These are phyloP conservation scores for Amylostereum areolatum DNA, from an alignment of 1,284 basidiomycete species.

Conservation along the genomic window DNA sequence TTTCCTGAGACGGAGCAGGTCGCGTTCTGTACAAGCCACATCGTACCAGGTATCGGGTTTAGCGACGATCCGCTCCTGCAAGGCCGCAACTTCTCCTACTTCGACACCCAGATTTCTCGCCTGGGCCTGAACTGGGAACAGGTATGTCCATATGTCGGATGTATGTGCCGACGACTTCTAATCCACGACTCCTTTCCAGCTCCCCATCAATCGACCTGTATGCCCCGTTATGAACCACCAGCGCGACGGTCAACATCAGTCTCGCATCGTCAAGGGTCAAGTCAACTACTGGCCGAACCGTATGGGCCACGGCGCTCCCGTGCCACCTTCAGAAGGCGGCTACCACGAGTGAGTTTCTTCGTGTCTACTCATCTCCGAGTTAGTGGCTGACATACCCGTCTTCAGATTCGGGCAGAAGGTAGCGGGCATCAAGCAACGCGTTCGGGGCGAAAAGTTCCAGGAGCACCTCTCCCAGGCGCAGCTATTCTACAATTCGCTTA, in stretches of 20 bases:
- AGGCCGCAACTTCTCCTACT: constrained; percentile 80
- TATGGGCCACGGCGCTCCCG: constrained; percentile 44
- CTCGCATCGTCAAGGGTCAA: constrained; percentile 52
- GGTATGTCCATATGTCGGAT: constrained; percentile 23
- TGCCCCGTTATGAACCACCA: constrained; percentile 76
- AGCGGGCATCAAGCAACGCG: constrained; percentile 61
- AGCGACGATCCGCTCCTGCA: constrained; percentile 81
- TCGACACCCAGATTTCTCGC: constrained; percentile 73
- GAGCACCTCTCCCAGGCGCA: constrained; percentile 69
- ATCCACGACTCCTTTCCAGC: constrained; percentile 21
- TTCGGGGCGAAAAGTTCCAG: constrained; percentile 66
- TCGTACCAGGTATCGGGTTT: constrained; percentile 78
- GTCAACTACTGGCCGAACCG: constrained; percentile 79
- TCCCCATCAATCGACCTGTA: constrained; percentile 79
- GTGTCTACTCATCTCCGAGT: constrained; percentile 15
- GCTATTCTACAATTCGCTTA: constrained; percentile 77
- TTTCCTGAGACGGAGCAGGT: constrained; percentile 82
- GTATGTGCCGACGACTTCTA: not conserved
- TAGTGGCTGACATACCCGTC: not conserved
- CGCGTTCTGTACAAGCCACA: constrained; percentile 78
- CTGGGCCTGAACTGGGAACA: constrained; percentile 72
- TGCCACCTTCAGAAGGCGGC: constrained; percentile 45
- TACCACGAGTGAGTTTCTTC: constrained; percentile 42
- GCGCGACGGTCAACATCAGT: constrained; percentile 58
- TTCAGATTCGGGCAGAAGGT: constrained; percentile 33